Evolutionary conservation across 768 basidiomycete genomes (phyloP), one percentile per base, ranked within the genome.

Genomic region (Lyophyllum semitale): DNA sequence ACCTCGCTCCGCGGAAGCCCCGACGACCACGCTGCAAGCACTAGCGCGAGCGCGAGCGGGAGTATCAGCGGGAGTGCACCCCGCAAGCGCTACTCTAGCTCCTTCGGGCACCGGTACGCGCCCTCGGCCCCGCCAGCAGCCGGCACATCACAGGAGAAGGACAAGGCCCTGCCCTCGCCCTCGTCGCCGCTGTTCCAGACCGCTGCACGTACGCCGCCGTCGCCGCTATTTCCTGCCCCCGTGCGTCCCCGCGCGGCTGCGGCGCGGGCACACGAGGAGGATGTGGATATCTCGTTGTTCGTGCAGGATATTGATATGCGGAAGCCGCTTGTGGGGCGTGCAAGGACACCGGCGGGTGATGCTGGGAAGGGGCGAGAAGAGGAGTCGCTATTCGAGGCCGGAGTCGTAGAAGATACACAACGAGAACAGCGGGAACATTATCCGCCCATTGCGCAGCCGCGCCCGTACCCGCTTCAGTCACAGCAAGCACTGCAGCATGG

Each of bases 221-320:
- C 48, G 32, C 48, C 59, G 15, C 9, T 40, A 13, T 48, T 25
- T 23, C 43, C 41, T 2, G 66, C 38, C 66, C 82, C 8, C 78
- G 79, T 4, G 81, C 75, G 37, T 18, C 3, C 37, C 33, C 3
- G 33, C 17, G 8, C 33, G 33, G 33, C 33, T 15, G 12, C 33
- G 33, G 13, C 84, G 52, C 76, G 77, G 48, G 69, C 73, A 1
- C 72, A 74, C 42, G 81, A 82, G 6, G 87, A 91, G 58, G 87
- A 91, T 60, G 89, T 90, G 59, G 90, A 91, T 48, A 84, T 92
- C 26, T 89, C 89, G 4, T 74, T 80, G 12, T 92, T 91, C 61
- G 86, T 92, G 38, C 85, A 87, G 63, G 87, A 91, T 44, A 89
- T 90, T 47, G 89, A 89, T 61, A 73, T 81, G 23, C 78, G 87